phyloP scores from a whole-genome alignment of 78 protist species.

The Dictyostelium citrinum region DNA sequence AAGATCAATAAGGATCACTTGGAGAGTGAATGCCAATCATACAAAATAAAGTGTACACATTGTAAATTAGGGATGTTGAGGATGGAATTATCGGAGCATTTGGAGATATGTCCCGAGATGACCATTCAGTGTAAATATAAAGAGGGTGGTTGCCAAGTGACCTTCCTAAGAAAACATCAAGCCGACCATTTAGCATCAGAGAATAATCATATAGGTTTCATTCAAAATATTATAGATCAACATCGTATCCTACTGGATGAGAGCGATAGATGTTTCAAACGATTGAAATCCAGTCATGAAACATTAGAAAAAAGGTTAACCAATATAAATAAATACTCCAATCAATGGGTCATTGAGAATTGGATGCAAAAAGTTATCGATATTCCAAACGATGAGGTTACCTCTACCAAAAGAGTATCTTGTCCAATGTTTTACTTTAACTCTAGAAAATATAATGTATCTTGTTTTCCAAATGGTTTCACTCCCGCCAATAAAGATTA shows the following conservation, averaged over 20 bases:
- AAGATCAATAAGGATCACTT: not conserved
- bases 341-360: not conserved
- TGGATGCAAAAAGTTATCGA: not conserved
- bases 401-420: not conserved
- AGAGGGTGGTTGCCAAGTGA: not conserved
- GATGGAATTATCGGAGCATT: not conserved
- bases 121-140: not conserved
- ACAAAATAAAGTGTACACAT: not conserved
- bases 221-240: not conserved
- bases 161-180: not conserved
- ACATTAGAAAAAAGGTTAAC: not conserved
- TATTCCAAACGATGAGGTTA: not conserved
- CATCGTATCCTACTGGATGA: not conserved
- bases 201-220: not conserved
- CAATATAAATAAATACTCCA: not conserved
- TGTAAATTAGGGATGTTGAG: not conserved
- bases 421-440: slow-evolving; percentile 3
- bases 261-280: not conserved
- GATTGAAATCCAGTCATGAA: not conserved
- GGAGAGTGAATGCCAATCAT: not conserved
- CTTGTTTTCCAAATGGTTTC: slow-evolving; percentile 13
- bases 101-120: not conserved
- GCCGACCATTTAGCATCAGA: not conserved
- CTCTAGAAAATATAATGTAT: not conserved
- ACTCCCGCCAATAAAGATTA: not conserved